A percentile compares a stretch with the other conserved stretches of the same genome.
These are phyloP conservation scores for Ustanciosporium gigantosporum DNA, from an alignment of 1,284 basidiomycete species.

Conservation along the genomic window DNA sequence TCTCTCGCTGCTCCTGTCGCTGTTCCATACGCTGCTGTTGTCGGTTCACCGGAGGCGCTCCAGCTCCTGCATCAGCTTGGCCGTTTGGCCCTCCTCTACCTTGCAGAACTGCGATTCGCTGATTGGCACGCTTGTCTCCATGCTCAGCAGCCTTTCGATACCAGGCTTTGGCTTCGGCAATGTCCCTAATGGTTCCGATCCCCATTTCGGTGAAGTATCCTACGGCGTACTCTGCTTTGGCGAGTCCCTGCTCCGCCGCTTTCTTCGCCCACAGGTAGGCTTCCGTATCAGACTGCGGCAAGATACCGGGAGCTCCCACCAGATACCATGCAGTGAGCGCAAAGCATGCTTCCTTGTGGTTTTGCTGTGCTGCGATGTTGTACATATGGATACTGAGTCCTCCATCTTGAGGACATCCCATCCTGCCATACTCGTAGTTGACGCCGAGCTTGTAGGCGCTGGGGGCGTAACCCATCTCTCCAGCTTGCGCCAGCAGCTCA, in stretches of 20 bases:
- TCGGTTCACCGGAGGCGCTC: slow-evolving; percentile 11
- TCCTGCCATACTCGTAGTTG: slow-evolving; percentile 98
- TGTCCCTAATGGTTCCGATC: slow-evolving; percentile 62
- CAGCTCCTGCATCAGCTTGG: slow-evolving; percentile 3
- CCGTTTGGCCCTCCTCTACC: slow-evolving; percentile 35
- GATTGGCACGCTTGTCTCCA: slow-evolving; percentile 88
- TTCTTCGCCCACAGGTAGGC: slow-evolving; percentile 69
- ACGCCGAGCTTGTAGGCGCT: slow-evolving; percentile 94
- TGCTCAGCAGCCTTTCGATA: slow-evolving; percentile 89
- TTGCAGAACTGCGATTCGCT: slow-evolving; percentile 68
- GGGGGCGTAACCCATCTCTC: slow-evolving; percentile 93
- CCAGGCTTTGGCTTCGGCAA: slow-evolving; percentile 70
- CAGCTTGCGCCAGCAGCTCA: slow-evolving; percentile 90
- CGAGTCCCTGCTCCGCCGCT: slow-evolving; percentile 58
- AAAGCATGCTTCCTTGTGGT: slow-evolving; percentile 95
- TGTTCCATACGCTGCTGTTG: slow-evolving; percentile 38
- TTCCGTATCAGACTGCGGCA: slow-evolving; percentile 97
- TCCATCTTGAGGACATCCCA: slow-evolving; percentile 97
- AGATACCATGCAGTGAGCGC: slow-evolving; percentile 98
- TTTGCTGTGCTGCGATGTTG: slow-evolving; percentile 77
- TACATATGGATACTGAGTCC: slow-evolving; percentile 98
- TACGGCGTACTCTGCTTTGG: slow-evolving; percentile 74
- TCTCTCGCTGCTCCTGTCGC: slow-evolving; percentile 36
- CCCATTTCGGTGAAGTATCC: slow-evolving; percentile 87
- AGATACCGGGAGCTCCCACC: slow-evolving; percentile 93